These are phyloP conservation scores for Pterocarpus santalinus DNA, from an alignment of 306 rosid species.

Conservation along the genomic window DNA sequence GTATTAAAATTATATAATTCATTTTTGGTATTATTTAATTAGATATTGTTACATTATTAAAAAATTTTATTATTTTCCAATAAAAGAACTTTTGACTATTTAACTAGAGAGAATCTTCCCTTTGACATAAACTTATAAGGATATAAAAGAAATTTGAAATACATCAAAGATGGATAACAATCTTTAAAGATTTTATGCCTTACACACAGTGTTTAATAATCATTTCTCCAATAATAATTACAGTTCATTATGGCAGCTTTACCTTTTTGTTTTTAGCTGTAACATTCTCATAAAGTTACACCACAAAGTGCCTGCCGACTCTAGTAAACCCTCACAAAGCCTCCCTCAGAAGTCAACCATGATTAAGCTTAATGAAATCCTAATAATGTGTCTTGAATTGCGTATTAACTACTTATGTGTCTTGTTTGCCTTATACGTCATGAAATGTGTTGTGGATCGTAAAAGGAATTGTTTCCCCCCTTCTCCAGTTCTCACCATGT, in stretches of 20 bases:
- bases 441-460: constrained; percentile 31
- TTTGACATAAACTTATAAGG: too few relatives aligned
- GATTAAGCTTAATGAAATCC: constrained; percentile 8
- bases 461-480: constrained; percentile 34
- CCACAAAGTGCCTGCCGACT: constrained; percentile 2
- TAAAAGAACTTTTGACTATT: too few relatives aligned
- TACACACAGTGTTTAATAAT: neutral
- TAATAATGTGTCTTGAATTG: constrained; percentile 1
- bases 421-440: constrained; percentile 52
- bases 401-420: neutral
- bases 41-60: too few relatives aligned
- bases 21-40: too few relatives aligned
- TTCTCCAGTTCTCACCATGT: neutral
- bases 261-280: constrained; percentile 36
- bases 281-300: constrained; percentile 34
- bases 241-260: constrained; percentile 7
- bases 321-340: neutral
- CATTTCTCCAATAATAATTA: constrained; percentile 31
- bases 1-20: too few relatives aligned
- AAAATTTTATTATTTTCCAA: too few relatives aligned
- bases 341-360: constrained; percentile 11
- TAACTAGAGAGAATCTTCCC: too few relatives aligned
- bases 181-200: neutral
- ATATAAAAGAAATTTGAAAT: too few relatives aligned
- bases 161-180: too few relatives aligned